Evolutionary conservation across 2,329 filamentous ascomycete species (phyloP).

Genomic region (Cladosporium sp.): DNA sequence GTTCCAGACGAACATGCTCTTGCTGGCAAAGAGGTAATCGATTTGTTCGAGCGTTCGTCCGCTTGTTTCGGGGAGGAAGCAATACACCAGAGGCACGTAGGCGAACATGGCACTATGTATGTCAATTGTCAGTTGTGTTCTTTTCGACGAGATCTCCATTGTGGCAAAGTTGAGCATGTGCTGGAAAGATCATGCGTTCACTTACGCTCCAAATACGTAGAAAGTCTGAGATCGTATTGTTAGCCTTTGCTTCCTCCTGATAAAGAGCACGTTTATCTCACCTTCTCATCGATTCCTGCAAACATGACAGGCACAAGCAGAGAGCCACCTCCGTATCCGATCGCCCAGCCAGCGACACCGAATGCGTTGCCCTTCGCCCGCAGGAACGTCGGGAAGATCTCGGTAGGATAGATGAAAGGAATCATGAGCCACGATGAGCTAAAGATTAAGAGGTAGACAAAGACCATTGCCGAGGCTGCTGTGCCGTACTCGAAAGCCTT

Average conservation of each 20-base stretch:
- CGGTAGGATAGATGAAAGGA: conserved; percentile 22
- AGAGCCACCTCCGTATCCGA: conserved; percentile 21
- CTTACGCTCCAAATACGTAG: conserved; percentile 8
- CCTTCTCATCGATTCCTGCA: conserved; percentile 19
- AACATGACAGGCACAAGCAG: conserved; percentile 23
- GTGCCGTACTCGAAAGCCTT: conserved; percentile 28
- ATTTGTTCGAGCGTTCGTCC: conserved; percentile 27
- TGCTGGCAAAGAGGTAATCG: conserved; percentile 24
- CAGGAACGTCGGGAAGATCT: conserved; percentile 16
- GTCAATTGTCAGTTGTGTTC: conserved; percentile 15
- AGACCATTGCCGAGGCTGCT: conserved; percentile 31
- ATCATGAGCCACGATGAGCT: conserved; percentile 30
- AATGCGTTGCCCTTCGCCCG: conserved; percentile 17
- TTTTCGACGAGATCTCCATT: conserved; percentile 3
- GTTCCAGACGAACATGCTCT: conserved; percentile 25
- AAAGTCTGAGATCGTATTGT: conserved; percentile 1
- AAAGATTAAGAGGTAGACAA: conserved; percentile 30
- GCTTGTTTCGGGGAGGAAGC: conserved; percentile 25
- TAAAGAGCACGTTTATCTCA: background rate
- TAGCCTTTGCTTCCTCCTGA: conserved; percentile 1
- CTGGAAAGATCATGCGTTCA: conserved; percentile 1
- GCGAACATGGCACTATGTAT: conserved; percentile 24
- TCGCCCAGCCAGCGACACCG: conserved; percentile 17
- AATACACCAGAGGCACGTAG: conserved; percentile 21
- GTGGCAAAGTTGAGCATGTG: background rate